Base-by-base conservation (phyloP, 2,329 filamentous ascomycete genomes). In the Pseudocercospora cruenta region DNA sequence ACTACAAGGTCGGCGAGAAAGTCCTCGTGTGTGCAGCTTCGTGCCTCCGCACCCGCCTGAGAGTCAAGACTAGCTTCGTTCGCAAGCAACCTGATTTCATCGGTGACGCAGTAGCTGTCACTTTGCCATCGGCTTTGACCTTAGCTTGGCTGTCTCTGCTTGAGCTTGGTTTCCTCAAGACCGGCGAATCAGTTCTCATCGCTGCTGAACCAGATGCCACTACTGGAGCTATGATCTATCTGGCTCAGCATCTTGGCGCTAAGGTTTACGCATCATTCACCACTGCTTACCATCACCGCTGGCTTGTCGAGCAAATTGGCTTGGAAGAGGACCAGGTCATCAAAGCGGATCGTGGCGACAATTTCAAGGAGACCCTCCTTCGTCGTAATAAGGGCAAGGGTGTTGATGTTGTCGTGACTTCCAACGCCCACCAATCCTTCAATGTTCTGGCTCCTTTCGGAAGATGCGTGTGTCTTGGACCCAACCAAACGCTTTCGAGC, bases 301-400 rank as follows among this genome's bases (percentile, higher is more conserved):
- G 59, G 59, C 59, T 61, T n/a, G 45, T 61, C 4, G 59, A 61
- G 43, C 59, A 61, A 14, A 49, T 61, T 14, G 59, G 59, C 10
- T 19, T 61, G 45, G 59, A 61, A n/a, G 59, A 61, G 8, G 59
- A 61, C 24, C 39, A 61, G 4, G 59, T 61, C 8, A 33, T 61
- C 59, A 31, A 51, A 22, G 28, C 26, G 22, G 45, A 61, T 39
- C 59, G 59, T 12, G 45, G 43, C 9, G 59, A 61, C 39, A 61
- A 36, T 2, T 61, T 61, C 59, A 61, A 53, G 24, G 14, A 61
- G 14, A 45, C 59, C 4, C 59, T 61, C 3, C 26, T 61, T 21
- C 59, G 45, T 39, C 59, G 59, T 26, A 61, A 45, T 19, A 47
- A 47, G 12, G 59, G 59, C 16, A 45, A 49, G 16, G 59, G 59